Base-by-base conservation (phyloP, 2,329 filamentous ascomycete genomes). In the Thielaviopsis musarum region DNA sequence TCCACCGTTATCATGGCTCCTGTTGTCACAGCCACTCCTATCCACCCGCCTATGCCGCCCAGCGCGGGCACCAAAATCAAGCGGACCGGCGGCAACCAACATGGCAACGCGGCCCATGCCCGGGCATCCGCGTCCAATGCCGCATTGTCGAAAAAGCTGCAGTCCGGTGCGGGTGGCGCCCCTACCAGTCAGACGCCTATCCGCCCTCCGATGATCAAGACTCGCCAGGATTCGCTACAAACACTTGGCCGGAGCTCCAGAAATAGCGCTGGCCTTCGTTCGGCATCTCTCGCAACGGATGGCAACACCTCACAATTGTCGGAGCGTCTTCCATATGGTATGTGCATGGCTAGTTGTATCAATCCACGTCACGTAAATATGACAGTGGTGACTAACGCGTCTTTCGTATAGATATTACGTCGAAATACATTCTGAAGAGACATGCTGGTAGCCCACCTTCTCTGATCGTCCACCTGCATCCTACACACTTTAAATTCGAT, bases 401-500 rank as follows among this genome's bases (percentile, higher is more conserved):
- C 65, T 48, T 13, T 17, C 7, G 13, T 45, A 13, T 60, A 90
- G 89, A 91, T 52, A 80, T 85, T 69, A 86, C 83, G 30, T 81
- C 84, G 62, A 72, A 79, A 15, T 88, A 93, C 66, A 89, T 97
- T 54, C 76, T 97, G n/a, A 83, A 81, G 66, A 95, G 91, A 71
- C 90, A 85, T 71, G 77, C 77, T 72, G 67, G 88, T 76, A 77
- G 77, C 56, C 81, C 84, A 9, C 91, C 93, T 0, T 97, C 91
- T 3, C 75, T 98, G 24, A 82, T 91, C 56, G 76, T 98, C 24
- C 91, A 96, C 69, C 75, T 98, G 34, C 84, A 96, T 68, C 78
- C 83, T 10, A 89, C 81, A 4, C 85, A 95, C 71, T 97, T 95
- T 69, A 83, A 87, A 61, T 95, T 98, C 72, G 91, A 97, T 65